phyloP scores from a whole-genome alignment of 768 basidiomycete genomes.

The Rhizopogon sp. region DNA sequence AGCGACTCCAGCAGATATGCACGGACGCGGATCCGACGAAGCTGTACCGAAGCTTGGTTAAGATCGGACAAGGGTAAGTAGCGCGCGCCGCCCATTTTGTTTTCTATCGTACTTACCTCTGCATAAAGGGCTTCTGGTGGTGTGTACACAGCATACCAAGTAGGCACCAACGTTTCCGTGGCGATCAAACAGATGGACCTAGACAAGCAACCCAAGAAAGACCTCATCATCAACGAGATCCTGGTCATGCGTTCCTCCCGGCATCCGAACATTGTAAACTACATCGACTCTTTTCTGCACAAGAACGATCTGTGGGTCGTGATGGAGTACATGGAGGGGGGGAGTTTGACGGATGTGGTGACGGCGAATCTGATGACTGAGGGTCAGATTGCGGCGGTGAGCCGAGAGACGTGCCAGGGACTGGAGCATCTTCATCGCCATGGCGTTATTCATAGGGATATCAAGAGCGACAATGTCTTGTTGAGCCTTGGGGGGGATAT shows the following conservation, averaged over 20 bases:
- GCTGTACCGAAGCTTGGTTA: slow-evolving; percentile 87
- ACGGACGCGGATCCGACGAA: slow-evolving; percentile 96
- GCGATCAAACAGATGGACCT: slow-evolving; percentile 99
- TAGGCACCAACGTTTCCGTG: slow-evolving; percentile 88
- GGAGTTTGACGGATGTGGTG: slow-evolving; percentile 90
- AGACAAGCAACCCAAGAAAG: slow-evolving; percentile 99
- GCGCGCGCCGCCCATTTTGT: slow-evolving; percentile 5
- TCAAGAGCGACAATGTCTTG: slow-evolving; percentile 97
- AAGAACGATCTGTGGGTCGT: slow-evolving; percentile 99
- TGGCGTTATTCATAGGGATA: slow-evolving; percentile 97
- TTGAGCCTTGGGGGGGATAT: slow-evolving; percentile 92
- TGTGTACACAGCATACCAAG: slow-evolving; percentile 97
- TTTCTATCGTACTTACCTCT: slow-evolving; percentile 1
- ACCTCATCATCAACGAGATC: slow-evolving; percentile 99
- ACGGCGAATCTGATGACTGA: slow-evolving; percentile 91
- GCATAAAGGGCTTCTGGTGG: slow-evolving; percentile 83
- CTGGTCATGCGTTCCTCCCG: slow-evolving; percentile 96
- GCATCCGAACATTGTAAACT: slow-evolving; percentile 99
- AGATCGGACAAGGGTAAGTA: slow-evolving; percentile 95
- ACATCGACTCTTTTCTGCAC: slow-evolving; percentile 96
- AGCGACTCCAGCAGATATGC: slow-evolving; percentile 88
- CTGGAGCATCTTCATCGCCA: slow-evolving; percentile 93
- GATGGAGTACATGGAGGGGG: slow-evolving; percentile 99
- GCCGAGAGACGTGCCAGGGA: slow-evolving; percentile 88
- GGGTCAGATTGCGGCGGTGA: slow-evolving; percentile 97